Evolutionary conservation across 2,329 filamentous ascomycete genomes (phyloP), one percentile per base, ranked within the genome.

Genomic region (Shiraia bambusicola): DNA sequence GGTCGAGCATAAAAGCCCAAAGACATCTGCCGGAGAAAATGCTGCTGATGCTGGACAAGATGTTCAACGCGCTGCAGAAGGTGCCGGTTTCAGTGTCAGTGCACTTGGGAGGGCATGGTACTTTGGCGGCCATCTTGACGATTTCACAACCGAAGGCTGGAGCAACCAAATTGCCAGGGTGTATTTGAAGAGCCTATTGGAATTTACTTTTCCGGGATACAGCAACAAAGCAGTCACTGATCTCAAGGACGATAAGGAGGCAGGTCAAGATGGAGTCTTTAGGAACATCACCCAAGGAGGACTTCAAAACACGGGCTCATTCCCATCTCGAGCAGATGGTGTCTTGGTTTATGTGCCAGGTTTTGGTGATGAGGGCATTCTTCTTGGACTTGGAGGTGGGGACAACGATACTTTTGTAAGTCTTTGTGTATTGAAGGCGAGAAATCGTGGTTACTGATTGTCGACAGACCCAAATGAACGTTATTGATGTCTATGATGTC

Each of bases 401-500:
- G 80, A 82, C 70, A 76, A 80, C 58, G 70, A 74, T 17, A 80
- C 82, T 15, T 90, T 88, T 56, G 82, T 84, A 55, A 70, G 74
- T 63, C 19, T 14, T 10, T 22, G 29, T 22, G 3, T 3, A 13
- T 10, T 5, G 2, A 14, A 28, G 2, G 3, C 7, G 8, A 35
- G 2, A 27, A 1, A 8, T 2, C 13, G 9, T 6, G 28, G 4
- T 25, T 31, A 14, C 54, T 59, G 42, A 59, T 29, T 12, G 13
- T n/a, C 8, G 7, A 3, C 34, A 78, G 75, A 80, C 77, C 0
- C 74, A 77, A 12, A 90, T 92, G 72, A 89, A 83, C 34, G 76
- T 80, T 12, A 83, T 91, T 28, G 85, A 91, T 52, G 80, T 92
- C n/a, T 93, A 88, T 64, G 88, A 93, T 58, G 80, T 92, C 42